Conservation (phyloP, 495 filamentous ascomycete genomes). For the Aspergillus homomorphus region DNA sequence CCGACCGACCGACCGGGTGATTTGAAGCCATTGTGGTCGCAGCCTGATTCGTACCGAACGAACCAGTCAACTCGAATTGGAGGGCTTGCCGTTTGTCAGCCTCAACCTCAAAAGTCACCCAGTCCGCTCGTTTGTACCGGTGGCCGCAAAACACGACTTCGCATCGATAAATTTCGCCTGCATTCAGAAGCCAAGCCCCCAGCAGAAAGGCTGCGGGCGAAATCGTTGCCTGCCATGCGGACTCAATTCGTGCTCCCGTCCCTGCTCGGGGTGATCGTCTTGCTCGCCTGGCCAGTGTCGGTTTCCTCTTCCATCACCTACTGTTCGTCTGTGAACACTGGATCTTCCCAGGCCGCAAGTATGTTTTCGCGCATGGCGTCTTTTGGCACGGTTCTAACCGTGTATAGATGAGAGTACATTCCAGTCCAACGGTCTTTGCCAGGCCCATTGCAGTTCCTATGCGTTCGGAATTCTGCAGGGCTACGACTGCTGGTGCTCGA, state of each 20-base stretch:
- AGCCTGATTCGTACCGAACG: neutral
- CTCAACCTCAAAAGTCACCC: neutral
- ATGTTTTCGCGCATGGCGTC: constrained; percentile 8
- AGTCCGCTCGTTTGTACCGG: neutral
- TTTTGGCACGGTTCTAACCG: constrained; percentile 13
- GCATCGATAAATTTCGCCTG: neutral
- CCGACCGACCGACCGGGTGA: neutral
- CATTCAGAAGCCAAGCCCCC: neutral
- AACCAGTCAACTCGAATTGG: neutral
- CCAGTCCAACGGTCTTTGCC: constrained; percentile 66
- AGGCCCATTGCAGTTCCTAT: constrained; percentile 52
- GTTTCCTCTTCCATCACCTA: constrained; percentile 29
- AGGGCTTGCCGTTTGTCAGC: neutral
- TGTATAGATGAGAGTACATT: constrained; percentile 50
- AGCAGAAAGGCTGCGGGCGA: neutral
- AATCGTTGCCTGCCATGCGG: constrained; percentile 17
- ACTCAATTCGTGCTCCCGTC: constrained; percentile 19
- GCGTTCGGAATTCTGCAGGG: constrained; percentile 67
- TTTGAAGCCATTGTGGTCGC: neutral
- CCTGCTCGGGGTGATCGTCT: constrained; percentile 13
- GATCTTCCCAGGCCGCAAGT: constrained; percentile 30
- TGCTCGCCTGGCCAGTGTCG: constrained; percentile 19
- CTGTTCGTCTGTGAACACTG: constrained; percentile 48
- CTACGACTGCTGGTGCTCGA: constrained; percentile 71
- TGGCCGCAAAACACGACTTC: neutral